Conservation (phyloP, 257 asterid species). For the Lavandula angustifolia region DNA sequence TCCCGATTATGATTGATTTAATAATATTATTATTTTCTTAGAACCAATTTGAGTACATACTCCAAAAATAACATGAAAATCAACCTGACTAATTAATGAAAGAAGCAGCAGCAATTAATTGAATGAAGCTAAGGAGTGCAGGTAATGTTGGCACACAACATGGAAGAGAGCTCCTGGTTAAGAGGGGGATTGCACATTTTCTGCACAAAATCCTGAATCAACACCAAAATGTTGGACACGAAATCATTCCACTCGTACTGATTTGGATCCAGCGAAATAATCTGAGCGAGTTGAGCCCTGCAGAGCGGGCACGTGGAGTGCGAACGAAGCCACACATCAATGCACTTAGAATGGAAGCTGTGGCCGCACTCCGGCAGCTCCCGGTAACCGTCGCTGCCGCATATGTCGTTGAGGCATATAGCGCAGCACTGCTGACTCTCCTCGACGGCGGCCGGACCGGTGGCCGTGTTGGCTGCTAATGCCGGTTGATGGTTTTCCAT, state of each 20-base stretch:
- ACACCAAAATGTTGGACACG: conserved; percentile 13
- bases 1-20: too few species aligned
- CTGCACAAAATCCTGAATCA: conserved; percentile 26
- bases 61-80: too few species aligned
- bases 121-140: conserved; percentile 5
- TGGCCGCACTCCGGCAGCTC: conserved; percentile 42
- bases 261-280: conserved; percentile 21
- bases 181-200: conserved; percentile 37
- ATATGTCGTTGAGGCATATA: conserved; percentile 41
- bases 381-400: conserved; percentile 38
- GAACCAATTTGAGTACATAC: too few species aligned
- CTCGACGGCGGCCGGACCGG: conserved; percentile 15
- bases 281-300: conserved; percentile 38
- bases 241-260: conserved; percentile 13
- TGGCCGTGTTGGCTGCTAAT: neutral
- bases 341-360: conserved; percentile 41
- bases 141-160: conserved; percentile 32
- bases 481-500: too few species aligned
- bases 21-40: too few species aligned
- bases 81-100: too few species aligned
- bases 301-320: conserved; percentile 49
- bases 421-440: conserved; percentile 24
- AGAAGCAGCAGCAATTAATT: too few species aligned
- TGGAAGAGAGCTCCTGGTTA: conserved; percentile 34
- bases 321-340: conserved; percentile 38